These are phyloP conservation scores for Backusella australiensis DNA, from an alignment of 192 early-diverging fungal species.

Conservation along the genomic window DNA sequence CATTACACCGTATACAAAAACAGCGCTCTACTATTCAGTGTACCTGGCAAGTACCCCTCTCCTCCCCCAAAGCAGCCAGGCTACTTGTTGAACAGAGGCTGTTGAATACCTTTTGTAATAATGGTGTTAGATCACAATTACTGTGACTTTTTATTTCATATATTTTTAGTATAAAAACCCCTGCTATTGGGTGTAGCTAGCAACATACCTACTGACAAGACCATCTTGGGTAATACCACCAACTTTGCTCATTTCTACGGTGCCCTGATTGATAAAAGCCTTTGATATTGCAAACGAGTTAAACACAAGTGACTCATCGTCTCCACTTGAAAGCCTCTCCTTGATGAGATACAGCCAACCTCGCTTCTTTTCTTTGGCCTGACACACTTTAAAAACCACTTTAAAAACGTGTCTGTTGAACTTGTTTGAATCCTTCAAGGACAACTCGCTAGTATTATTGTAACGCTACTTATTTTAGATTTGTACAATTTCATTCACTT, in stretches of 20 bases:
- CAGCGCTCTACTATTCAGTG: slow-evolving; percentile 41
- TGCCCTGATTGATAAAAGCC: slow-evolving; percentile 40
- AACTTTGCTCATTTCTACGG: slow-evolving; percentile 45
- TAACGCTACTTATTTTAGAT: background rate
- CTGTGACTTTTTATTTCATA: no score
- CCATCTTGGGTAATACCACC: slow-evolving; percentile 35
- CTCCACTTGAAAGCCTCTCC: slow-evolving; percentile 24
- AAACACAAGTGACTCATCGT: background rate
- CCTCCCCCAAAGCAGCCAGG: slow-evolving; percentile 28
- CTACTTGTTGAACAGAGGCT: slow-evolving; percentile 35
- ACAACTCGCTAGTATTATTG: slow-evolving; percentile 7
- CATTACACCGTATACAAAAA: slow-evolving; percentile 42
- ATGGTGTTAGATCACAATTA: no score
- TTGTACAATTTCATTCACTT: no score
- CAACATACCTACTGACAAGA: slow-evolving; percentile 28
- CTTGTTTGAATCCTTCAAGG: slow-evolving; percentile 12
- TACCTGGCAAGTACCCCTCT: slow-evolving; percentile 32
- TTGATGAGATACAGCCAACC: slow-evolving; percentile 51
- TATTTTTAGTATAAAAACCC: no score
- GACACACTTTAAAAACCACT: slow-evolving; percentile 12
- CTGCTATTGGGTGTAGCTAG: slow-evolving; percentile 44
- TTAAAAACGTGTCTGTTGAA: background rate
- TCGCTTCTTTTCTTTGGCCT: slow-evolving; percentile 50
- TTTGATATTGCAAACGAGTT: slow-evolving; percentile 14
- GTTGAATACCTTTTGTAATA: slow-evolving; percentile 40